A percentile compares a stretch with the other conserved stretches of the same genome.
phyloP scores from a whole-genome alignment of 2,329 filamentous ascomycete genomes.

The Fusarium kyushuense region DNA sequence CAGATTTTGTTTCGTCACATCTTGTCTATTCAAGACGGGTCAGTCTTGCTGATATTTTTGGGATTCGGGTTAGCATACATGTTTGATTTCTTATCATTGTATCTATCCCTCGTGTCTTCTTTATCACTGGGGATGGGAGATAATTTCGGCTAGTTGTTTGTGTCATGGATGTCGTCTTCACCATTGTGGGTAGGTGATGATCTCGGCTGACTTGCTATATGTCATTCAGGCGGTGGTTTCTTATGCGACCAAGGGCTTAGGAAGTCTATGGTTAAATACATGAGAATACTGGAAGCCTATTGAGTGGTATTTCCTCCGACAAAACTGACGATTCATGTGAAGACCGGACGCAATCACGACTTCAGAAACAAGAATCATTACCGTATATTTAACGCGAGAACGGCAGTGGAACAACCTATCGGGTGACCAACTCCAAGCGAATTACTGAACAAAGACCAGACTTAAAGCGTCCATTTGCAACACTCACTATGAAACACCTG shows the following conservation, averaged over 20 bases:
- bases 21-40: slow-evolving; percentile 38
- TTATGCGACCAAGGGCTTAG: not conserved
- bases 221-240: too few relatives aligned
- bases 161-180: too few relatives aligned
- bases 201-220: too few relatives aligned
- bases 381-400: accelerated
- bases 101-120: too few relatives aligned
- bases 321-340: not conserved
- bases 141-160: too few relatives aligned
- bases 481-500: not conserved
- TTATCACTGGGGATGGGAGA: too few relatives aligned
- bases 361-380: too few relatives aligned
- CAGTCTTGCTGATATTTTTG: not conserved
- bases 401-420: not conserved
- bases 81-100: slow-evolving; percentile 33
- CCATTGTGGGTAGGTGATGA: too few relatives aligned
- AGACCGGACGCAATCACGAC: not conserved
- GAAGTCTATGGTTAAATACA: not conserved
- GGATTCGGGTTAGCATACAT: slow-evolving; percentile 13
- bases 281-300: not conserved
- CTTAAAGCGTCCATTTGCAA: not conserved
- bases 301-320: not conserved
- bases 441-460: not conserved
- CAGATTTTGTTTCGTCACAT: slow-evolving; percentile 50
- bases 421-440: not conserved